Conservation (phyloP, 768 basidiomycete genomes). For the Amanita pseudoporphyria region DNA sequence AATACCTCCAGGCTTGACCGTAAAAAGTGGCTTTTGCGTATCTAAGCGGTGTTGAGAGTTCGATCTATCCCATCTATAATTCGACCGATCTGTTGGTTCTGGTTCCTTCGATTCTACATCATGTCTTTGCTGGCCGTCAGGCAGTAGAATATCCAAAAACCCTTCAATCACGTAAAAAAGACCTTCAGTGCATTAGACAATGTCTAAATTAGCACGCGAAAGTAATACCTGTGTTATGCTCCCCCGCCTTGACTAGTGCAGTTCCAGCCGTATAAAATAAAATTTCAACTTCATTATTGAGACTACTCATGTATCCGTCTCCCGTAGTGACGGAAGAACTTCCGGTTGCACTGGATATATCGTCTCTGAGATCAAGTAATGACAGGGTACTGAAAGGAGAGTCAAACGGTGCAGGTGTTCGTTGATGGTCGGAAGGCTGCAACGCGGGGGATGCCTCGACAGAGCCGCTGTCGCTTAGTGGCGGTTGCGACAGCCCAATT, state of each 20-base stretch:
- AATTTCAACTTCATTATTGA: conserved; percentile 97
- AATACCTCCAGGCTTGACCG: conserved; percentile 94
- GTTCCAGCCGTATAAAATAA: conserved; percentile 85
- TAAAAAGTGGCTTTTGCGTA: conserved; percentile 71
- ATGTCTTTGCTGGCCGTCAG: conserved; percentile 29
- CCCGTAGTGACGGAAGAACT: conserved; percentile 41
- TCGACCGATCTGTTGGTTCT: conserved; percentile 11
- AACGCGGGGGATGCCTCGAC: conserved; percentile 58
- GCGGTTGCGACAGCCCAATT: conserved; percentile 87
- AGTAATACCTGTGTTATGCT: conserved; percentile 66
- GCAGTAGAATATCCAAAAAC: conserved; percentile 84
- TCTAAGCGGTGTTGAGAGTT: conserved; percentile 20
- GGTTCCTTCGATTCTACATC: conserved; percentile 10
- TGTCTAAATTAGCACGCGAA: conserved; percentile 3
- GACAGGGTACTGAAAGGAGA: conserved; percentile 72
- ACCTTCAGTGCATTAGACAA: conserved; percentile 29
- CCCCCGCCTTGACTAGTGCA: conserved; percentile 80
- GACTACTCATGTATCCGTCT: conserved; percentile 61
- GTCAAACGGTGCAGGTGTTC: conserved; percentile 33
- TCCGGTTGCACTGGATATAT: conserved; percentile 56
- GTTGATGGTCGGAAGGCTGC: conserved; percentile 33
- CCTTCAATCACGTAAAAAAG: conserved; percentile 95
- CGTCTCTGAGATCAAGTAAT: conserved; percentile 62
- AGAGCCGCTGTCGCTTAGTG: conserved; percentile 59
- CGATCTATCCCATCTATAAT: conserved; percentile 27